Base-by-base conservation (phyloP, 2,329 filamentous ascomycete species). In the Metarhizium sp. region DNA sequence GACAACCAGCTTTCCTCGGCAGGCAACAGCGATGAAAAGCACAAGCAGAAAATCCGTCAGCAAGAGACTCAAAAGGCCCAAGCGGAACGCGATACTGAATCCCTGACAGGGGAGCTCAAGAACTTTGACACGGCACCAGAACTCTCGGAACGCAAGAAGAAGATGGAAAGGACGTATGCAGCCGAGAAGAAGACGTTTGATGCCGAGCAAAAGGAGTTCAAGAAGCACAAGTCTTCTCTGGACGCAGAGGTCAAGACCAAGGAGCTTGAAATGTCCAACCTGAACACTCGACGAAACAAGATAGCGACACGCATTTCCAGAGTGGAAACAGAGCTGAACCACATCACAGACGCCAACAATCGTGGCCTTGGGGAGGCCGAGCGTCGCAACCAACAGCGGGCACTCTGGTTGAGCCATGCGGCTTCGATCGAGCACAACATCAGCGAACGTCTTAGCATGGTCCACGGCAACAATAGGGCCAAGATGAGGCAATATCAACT, bases 1-100 rank as follows among this genome's bases (percentile, higher is more conserved):
- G 80, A 81, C 57, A 78, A 78, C 57, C 84, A 85, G 60, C 80
- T 90, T 49, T 78, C 84, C 55, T 86, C 86, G 40, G 79, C 82
- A 16, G 87, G 87, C 59, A 85, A 85, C 57, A 85, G 83, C 61
- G 88, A 92, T 68, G 88, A 92, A 64, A 86, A 88, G 66, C 80
- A 86, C 62, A 80, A 82, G 61, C 86, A 90, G 66, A 88, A 90
- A 68, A 82, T 88, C 49, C 80, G 85, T 59, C 88, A 92, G 68
- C 85, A 89, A 66, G 84, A 81, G 55, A 87, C 87, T 55, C 86
- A 88, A 67, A 86, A 87, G 69, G 82, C 83, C 56, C 87, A 82
- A 64, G 78, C 79, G 2, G 79, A 81, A 53, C 75, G 75, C 30
- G 84, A 85, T 36, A 77, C 79, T 34, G 71, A 73, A 47, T 73